Evolutionary conservation across 257 asterid genomes (phyloP), one percentile per base, ranked within the genome.

Genomic region (Phtheirospermum japonicum): DNA sequence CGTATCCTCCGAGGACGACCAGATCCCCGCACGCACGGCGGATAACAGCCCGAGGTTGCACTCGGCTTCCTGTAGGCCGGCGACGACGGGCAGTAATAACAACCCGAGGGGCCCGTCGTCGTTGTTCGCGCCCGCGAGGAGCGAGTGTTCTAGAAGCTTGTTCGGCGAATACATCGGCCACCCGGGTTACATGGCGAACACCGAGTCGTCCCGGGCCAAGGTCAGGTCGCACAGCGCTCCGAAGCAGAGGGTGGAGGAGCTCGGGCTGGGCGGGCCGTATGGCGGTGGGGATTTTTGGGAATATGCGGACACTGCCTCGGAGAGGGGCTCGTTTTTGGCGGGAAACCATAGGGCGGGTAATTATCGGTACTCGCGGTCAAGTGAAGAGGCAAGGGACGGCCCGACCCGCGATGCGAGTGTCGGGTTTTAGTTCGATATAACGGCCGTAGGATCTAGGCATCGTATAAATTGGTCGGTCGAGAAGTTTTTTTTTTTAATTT

Each of bases 151-250:
- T 17, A 75, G 87, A 74, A 83, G 94, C 75, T 36, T 80, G 54
- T 77, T 67, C 8, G 89, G 83, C 7, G 95, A 85, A 55, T 86
- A 78, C 59, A 39, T 77, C 6, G 75, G 85, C 46, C 87, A 83
- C 71, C 97, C 94, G 0, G 82, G 74, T 67, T 92, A 86, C 82
- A 92, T 92, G 99, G 83, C 91, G 5, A 81, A 76, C 64, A 92
- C 99, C 0, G 88, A 83, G 61, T 92, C 99, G 2, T 92, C 82
- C 18, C 59, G 76, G 60, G 96, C 99, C 16, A 92, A 92, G 74
- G 76, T 77, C 45, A 73, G 99, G 85, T 89, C 96, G 8, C 93
- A 86, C 13, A 92, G 97, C 17, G 99, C 92, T 28, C 97, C 99
- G 2, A 92, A 80, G 76, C 99, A 92, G 77, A 87, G 99, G 9